phyloP scores from a whole-genome alignment of 441 rosid species.

The Gossypium schwendimanii region DNA sequence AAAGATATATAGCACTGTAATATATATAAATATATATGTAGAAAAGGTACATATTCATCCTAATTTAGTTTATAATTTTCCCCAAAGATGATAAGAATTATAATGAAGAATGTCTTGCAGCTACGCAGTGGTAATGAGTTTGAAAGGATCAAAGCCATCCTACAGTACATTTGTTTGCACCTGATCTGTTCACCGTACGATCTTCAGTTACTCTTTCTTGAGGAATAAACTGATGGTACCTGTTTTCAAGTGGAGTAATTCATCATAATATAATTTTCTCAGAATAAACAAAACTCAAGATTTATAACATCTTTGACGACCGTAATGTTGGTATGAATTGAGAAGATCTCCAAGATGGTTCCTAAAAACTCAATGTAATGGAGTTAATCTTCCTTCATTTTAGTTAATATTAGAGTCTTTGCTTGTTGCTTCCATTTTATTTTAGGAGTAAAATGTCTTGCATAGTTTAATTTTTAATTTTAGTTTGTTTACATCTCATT shows the following conservation, averaged over 20 bases:
- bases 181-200: neutral
- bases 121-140: neutral
- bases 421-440: no score
- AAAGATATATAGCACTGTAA: neutral
- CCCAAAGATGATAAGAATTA: neutral
- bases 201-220: conserved; percentile 4
- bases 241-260: neutral
- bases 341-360: neutral
- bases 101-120: neutral
- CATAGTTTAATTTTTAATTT: no score
- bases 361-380: no score
- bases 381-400: no score
- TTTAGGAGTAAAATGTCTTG: no score
- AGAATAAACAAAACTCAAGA: neutral
- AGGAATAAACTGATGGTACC: conserved; percentile 8
- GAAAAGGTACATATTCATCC: neutral
- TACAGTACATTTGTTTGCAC: neutral
- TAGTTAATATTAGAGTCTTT: no score
- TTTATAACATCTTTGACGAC: no score
- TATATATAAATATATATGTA: neutral
- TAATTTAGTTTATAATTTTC: neutral
- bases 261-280: neutral
- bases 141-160: conserved; percentile 15
- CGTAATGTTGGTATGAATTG: neutral
- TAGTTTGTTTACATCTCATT: no score